These are phyloP conservation scores for Phanerodontia chrysosporium DNA, from an alignment of 768 basidiomycete genomes.

Conservation along the genomic window DNA sequence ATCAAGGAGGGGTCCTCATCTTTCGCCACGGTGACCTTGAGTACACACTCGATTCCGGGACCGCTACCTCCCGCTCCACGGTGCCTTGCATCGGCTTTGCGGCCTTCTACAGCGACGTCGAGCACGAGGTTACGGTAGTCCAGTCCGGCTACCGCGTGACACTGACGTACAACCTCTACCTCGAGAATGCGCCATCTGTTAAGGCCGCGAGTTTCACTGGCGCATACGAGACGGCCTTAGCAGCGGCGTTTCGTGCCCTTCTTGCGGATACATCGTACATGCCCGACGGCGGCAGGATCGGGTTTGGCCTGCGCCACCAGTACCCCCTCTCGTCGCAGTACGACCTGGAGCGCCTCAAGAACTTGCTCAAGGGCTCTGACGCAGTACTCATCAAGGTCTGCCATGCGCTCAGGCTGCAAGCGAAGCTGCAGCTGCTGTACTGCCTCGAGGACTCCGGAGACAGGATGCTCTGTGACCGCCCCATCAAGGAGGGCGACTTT, in stretches of 20 bases:
- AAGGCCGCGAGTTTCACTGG: background rate
- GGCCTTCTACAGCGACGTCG: slow-evolving; percentile 38
- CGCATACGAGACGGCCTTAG: background rate
- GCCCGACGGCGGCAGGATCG: slow-evolving; percentile 33
- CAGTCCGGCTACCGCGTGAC: slow-evolving; percentile 36
- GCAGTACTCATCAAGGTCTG: background rate
- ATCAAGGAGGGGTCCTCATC: slow-evolving; percentile 39
- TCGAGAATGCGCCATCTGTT: background rate
- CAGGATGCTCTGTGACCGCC: too few relatives aligned
- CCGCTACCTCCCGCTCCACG: background rate
- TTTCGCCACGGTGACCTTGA: slow-evolving; percentile 23
- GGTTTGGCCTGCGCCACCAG: slow-evolving; percentile 32
- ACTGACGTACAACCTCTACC: slow-evolving; percentile 36
- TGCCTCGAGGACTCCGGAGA: too few relatives aligned
- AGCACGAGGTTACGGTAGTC: slow-evolving; percentile 39
- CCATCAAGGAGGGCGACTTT: too few relatives aligned
- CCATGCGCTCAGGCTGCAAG: background rate
- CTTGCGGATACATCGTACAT: slow-evolving; percentile 30
- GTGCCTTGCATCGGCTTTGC: slow-evolving; percentile 27
- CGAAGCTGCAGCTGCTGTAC: background rate
- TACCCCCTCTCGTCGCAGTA: slow-evolving; percentile 18
- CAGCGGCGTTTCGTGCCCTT: slow-evolving; percentile 18
- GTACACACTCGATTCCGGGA: slow-evolving; percentile 31
- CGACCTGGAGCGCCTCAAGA: background rate
- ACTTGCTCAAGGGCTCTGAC: background rate